Conservation (phyloP, 2,329 filamentous ascomycete genomes). For the Penicillium sp. region DNA sequence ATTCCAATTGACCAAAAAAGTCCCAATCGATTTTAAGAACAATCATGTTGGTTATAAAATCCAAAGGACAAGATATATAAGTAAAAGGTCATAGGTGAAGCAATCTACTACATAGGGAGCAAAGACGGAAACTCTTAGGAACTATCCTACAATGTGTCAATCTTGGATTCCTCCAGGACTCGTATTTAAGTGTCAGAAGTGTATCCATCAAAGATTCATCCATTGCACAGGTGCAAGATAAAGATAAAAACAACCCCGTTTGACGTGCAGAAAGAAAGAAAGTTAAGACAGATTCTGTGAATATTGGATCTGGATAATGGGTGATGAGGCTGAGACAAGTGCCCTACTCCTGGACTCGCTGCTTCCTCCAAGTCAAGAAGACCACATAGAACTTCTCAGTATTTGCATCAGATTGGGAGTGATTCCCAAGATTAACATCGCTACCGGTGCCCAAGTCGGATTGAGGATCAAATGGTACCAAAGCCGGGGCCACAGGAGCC, state of each 20-base stretch:
- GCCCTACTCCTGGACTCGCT: not conserved
- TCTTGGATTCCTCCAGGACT: not conserved
- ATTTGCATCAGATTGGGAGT: not conserved
- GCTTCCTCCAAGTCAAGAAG: slow-evolving; percentile 3
- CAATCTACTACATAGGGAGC: not conserved
- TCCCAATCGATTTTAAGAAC: not conserved
- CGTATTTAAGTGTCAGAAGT: not conserved
- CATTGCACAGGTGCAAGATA: not conserved
- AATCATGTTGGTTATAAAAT: not conserved
- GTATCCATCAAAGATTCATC: not conserved
- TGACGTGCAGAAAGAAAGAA: not conserved
- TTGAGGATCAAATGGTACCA: not conserved
- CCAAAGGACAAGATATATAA: not conserved
- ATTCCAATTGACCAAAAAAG: not conserved
- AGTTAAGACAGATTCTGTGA: too few relatives aligned
- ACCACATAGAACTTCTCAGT: slow-evolving; percentile 1
- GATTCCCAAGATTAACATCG: not conserved
- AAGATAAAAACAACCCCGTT: not conserved
- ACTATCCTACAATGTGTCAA: not conserved
- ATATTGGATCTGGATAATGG: not conserved
- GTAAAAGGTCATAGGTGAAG: not conserved
- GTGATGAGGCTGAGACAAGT: not conserved
- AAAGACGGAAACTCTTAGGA: not conserved
- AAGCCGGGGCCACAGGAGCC: not conserved
- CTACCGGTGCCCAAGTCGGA: not conserved